A percentile compares a stretch with the other conserved stretches of the same genome.
phyloP scores from a whole-genome alignment of 2,329 filamentous ascomycete species.

The Didymella segeticola region DNA sequence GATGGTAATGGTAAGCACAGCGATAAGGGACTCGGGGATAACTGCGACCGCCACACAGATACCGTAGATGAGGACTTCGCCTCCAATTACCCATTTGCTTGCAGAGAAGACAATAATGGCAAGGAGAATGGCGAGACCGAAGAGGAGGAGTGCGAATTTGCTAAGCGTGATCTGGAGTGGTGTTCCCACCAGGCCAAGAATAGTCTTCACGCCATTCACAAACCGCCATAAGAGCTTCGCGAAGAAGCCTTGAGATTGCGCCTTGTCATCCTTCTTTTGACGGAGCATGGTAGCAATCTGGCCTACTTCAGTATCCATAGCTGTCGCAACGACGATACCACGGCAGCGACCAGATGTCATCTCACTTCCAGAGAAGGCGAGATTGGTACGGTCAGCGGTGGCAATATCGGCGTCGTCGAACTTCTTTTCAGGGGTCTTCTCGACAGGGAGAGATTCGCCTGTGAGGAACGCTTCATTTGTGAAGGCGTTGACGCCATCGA shows the following conservation, averaged over 20 bases:
- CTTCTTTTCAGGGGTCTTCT: conserved; percentile 65
- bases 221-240: conserved; percentile 36
- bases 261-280: conserved; percentile 61
- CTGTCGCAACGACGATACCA: conserved; percentile 73
- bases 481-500: conserved; percentile 74
- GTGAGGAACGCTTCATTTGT: conserved; percentile 79
- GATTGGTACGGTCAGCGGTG: conserved; percentile 70
- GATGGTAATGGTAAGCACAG: conserved; percentile 72
- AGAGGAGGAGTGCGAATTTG: conserved; percentile 82
- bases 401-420: conserved; percentile 61
- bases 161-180: conserved; percentile 85
- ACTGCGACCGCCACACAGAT: conserved; percentile 57
- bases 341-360: conserved; percentile 73
- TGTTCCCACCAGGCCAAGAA: conserved; percentile 76
- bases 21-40: conserved; percentile 63
- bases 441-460: conserved; percentile 74
- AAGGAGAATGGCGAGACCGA: conserved; percentile 74
- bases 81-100: conserved; percentile 56
- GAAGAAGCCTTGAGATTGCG: conserved; percentile 56
- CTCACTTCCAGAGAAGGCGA: conserved; percentile 75
- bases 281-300: conserved; percentile 75
- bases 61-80: conserved; percentile 57
- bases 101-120: conserved; percentile 73
- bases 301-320: conserved; percentile 77
- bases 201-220: conserved; percentile 51